These are phyloP conservation scores for Candida tammaniensis DNA, from an alignment of 805 yeast species.

Conservation along the genomic window DNA sequence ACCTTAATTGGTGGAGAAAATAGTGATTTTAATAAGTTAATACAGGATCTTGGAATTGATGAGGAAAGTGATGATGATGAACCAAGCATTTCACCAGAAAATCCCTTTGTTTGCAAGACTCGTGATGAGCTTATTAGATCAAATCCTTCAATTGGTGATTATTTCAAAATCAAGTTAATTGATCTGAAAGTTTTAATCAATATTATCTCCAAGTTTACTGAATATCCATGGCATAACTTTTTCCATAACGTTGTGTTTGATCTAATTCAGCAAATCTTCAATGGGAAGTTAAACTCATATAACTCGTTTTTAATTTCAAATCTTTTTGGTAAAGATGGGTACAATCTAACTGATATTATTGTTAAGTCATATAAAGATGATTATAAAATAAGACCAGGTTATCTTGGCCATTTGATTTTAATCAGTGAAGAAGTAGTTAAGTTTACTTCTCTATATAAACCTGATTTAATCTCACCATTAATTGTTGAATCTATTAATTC, in stretches of 20 bases:
- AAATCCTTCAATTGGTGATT: conserved; percentile 81
- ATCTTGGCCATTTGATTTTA: conserved; percentile 94
- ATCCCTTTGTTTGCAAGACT: conserved; percentile 39
- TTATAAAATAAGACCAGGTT: conserved; percentile 71
- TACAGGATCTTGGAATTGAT: conserved; percentile 25
- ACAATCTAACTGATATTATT: conserved; percentile 27
- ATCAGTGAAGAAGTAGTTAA: conserved; percentile 96
- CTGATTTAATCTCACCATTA: conserved; percentile 54
- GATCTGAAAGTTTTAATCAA: conserved; percentile 69
- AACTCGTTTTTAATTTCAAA: conserved; percentile 50
- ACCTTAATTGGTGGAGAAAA: conserved; percentile 15
- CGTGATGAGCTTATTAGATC: conserved; percentile 37
- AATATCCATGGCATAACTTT: conserved; percentile 95
- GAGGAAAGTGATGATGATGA: conserved; percentile 45
- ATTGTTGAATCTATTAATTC: conserved; percentile 50
- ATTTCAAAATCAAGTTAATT: conserved; percentile 73
- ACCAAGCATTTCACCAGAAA: conserved; percentile 40
- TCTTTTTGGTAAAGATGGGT: conserved; percentile 18
- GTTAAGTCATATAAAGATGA: conserved; percentile 22
- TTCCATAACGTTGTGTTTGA: conserved; percentile 97
- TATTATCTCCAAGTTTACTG: conserved; percentile 72
- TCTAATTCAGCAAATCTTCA: conserved; percentile 88
- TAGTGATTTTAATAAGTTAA: conserved; percentile 17
- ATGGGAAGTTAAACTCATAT: conserved; percentile 89
- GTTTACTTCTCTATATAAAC: conserved; percentile 62